A percentile compares a stretch with the other conserved stretches of the same genome.
phyloP scores from a whole-genome alignment of 1,284 basidiomycete species.

The Rhodotorula mucilaginosa region DNA sequence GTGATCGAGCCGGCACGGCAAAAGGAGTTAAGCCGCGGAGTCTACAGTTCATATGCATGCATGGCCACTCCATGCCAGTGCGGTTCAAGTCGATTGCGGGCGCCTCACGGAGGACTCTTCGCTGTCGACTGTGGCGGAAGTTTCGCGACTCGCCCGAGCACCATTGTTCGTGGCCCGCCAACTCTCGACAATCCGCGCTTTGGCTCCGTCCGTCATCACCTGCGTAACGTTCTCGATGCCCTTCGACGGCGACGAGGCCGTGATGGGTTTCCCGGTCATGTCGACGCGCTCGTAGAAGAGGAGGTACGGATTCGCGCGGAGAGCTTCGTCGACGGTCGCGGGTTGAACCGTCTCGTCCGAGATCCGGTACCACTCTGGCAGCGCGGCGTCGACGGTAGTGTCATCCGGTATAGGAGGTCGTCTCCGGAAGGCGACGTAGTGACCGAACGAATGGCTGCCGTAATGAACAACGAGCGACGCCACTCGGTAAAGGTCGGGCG shows the following conservation, averaged over 20 bases:
- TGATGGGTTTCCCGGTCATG: background rate
- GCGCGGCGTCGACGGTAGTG: background rate
- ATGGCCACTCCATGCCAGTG: background rate
- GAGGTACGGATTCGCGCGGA: slow-evolving; percentile 76
- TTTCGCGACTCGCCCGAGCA: background rate
- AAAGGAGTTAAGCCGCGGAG: background rate
- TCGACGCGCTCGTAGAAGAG: slow-evolving; percentile 76
- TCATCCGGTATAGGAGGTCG: slow-evolving; percentile 43
- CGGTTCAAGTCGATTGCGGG: too few species aligned
- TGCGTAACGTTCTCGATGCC: background rate
- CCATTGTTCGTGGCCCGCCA: slow-evolving; percentile 5
- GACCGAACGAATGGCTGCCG: slow-evolving; percentile 82
- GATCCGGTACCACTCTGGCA: slow-evolving; percentile 69
- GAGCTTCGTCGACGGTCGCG: slow-evolving; percentile 69
- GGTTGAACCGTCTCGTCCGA: slow-evolving; percentile 79
- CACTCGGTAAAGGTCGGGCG: slow-evolving; percentile 65
- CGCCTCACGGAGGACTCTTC: background rate
- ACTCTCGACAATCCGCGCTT: slow-evolving; percentile 24
- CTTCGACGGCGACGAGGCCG: background rate
- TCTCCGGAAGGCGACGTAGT: slow-evolving; percentile 84
- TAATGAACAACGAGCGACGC: slow-evolving; percentile 82
- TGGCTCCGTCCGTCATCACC: background rate
- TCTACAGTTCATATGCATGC: background rate
- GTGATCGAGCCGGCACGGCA: background rate
- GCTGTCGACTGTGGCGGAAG: background rate